Percentiles rank a stretch among this genome's conserved stretches.
phyloP scores from a whole-genome alignment of 805 yeast species.

The Maudiozyma serrabonitensis region DNA sequence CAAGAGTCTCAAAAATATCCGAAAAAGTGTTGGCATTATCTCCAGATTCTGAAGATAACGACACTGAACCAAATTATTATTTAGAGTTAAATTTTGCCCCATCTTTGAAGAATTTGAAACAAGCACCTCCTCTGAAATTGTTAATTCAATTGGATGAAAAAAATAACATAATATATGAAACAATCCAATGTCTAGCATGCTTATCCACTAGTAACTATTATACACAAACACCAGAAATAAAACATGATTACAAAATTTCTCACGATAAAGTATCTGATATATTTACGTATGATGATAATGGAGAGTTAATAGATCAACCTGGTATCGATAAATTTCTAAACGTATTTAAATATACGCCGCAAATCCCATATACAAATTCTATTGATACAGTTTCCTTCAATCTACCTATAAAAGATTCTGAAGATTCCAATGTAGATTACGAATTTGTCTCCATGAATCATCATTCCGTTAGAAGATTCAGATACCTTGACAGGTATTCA shows the following conservation, averaged over 20 bases:
- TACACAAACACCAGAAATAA: slow-evolving; percentile 19
- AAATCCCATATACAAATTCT: neutral
- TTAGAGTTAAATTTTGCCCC: slow-evolving; percentile 23
- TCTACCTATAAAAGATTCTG: neutral
- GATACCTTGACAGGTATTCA: slow-evolving; percentile 21
- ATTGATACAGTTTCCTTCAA: neutral
- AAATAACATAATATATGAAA: slow-evolving; percentile 14
- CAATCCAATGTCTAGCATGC: slow-evolving; percentile 18
- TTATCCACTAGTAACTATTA: slow-evolving; percentile 12
- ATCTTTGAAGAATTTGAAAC: slow-evolving; percentile 1
- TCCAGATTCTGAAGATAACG: slow-evolving; percentile 8
- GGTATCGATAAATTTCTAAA: slow-evolving; percentile 35
- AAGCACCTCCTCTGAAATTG: slow-evolving; percentile 14
- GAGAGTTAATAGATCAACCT: slow-evolving; percentile 29
- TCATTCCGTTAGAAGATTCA: slow-evolving; percentile 20
- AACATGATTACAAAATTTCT: slow-evolving; percentile 17
- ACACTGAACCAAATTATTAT: slow-evolving; percentile 21
- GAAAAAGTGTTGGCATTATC: slow-evolving; percentile 18
- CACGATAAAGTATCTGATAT: slow-evolving; percentile 4
- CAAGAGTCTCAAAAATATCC: slow-evolving; percentile 18
- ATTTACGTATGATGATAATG: neutral
- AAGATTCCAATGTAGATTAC: slow-evolving; percentile 8
- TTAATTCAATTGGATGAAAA: slow-evolving; percentile 26
- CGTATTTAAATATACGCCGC: slow-evolving; percentile 3
- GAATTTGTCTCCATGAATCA: slow-evolving; percentile 16